phyloP scores from a whole-genome alignment of 2,329 filamentous ascomycete species.

The Parastagonospora nodorum region DNA sequence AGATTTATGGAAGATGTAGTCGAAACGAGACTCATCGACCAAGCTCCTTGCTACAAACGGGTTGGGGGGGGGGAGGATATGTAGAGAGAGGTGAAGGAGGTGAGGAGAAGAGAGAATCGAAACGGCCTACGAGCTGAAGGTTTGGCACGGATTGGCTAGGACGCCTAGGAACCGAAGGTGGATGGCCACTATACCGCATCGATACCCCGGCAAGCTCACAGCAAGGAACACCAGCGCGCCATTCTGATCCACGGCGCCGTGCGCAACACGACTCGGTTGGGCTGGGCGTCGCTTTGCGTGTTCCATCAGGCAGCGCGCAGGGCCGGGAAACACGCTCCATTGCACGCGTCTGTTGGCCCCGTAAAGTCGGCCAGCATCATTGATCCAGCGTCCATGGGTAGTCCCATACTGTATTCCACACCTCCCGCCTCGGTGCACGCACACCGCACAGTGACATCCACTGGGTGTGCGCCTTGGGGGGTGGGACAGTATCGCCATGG shows the following conservation, averaged over 20 bases:
- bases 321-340: slow-evolving; percentile 40
- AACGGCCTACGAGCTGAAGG: slow-evolving; percentile 42
- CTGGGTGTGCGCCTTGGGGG: slow-evolving; percentile 6
- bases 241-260: slow-evolving; percentile 18
- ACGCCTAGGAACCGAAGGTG: slow-evolving; percentile 23
- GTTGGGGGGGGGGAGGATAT: slow-evolving; percentile 37
- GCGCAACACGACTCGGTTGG: slow-evolving; percentile 23
- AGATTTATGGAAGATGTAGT: slow-evolving; percentile 44
- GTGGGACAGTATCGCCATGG: slow-evolving; percentile 13
- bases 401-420: too few species aligned
- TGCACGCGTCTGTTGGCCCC: slow-evolving; percentile 31
- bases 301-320: slow-evolving; percentile 22
- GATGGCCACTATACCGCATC: slow-evolving; percentile 26
- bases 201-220: slow-evolving; percentile 28
- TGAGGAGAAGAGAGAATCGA: slow-evolving; percentile 31
- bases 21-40: slow-evolving; percentile 43
- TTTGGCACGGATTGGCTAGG: slow-evolving; percentile 45
- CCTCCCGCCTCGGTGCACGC: slow-evolving; percentile 1
- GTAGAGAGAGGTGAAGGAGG: slow-evolving; percentile 32
- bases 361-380: slow-evolving; percentile 20
- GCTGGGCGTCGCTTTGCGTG: slow-evolving; percentile 30
- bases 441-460: slow-evolving; percentile 9
- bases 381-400: too few species aligned
- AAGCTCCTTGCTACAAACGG: slow-evolving; percentile 47
- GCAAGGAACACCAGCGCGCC: slow-evolving; percentile 40